Conservation (phyloP, 352 stramenopile genomes). For the Pilasporangium apinafurcum region DNA sequence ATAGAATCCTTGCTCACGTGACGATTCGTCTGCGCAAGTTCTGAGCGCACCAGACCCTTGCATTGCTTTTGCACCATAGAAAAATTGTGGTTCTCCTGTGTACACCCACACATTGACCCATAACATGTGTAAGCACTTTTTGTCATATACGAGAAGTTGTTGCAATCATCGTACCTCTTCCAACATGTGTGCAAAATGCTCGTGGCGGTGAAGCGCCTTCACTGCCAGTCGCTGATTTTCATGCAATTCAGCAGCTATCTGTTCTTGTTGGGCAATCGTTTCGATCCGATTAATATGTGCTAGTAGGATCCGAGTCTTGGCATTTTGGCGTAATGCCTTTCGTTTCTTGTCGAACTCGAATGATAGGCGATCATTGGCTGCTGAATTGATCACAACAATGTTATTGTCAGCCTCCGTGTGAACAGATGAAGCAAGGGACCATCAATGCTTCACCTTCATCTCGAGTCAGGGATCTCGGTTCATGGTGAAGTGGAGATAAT, state of each 20-base stretch:
- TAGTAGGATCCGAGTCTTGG: slow-evolving; percentile 29
- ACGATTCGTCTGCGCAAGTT: slow-evolving; percentile 16
- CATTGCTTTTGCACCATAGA: slow-evolving; percentile 22
- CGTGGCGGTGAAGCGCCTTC: slow-evolving; percentile 34
- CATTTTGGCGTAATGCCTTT: slow-evolving; percentile 20
- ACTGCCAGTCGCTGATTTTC: slow-evolving; percentile 33
- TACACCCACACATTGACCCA: background rate
- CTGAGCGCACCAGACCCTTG: slow-evolving; percentile 28
- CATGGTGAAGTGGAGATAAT: background rate
- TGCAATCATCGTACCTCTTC: slow-evolving; percentile 14
- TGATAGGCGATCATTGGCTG: slow-evolving; percentile 23
- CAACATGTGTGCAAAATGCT: slow-evolving; percentile 33
- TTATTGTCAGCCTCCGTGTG: no score
- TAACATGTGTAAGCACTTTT: background rate
- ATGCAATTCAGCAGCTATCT: slow-evolving; percentile 18
- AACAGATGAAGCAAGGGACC: background rate
- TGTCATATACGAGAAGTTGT: background rate
- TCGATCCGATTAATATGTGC: slow-evolving; percentile 49
- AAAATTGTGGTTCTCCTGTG: slow-evolving; percentile 27
- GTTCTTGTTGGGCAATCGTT: slow-evolving; percentile 27
- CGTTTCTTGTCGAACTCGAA: slow-evolving; percentile 46
- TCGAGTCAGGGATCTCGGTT: background rate
- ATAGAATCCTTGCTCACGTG: slow-evolving; percentile 57
- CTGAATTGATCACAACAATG: background rate
- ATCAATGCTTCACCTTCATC: background rate